Percentiles rank a stretch among this genome's conserved stretches.
phyloP scores from a whole-genome alignment of 2,329 filamentous ascomycete genomes.

The Alternaria consortialis region DNA sequence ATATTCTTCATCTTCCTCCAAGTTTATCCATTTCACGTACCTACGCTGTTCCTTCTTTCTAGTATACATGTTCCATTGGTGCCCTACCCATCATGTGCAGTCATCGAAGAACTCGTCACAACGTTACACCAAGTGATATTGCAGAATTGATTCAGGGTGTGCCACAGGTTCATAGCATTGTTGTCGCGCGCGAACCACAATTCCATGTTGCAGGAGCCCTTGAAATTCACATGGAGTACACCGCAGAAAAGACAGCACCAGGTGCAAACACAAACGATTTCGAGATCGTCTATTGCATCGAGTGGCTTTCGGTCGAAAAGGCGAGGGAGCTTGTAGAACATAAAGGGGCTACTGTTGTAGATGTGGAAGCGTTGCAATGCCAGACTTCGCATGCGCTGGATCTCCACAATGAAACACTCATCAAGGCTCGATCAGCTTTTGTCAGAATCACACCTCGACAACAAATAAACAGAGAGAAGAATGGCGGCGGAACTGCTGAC shows the following conservation, averaged over 20 bases:
- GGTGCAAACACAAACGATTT: background rate
- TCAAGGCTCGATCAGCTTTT: background rate
- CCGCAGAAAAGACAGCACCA: background rate
- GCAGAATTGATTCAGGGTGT: constrained; percentile 1
- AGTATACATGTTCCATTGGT: too few species aligned
- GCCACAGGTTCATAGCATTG: background rate
- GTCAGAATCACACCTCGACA: background rate
- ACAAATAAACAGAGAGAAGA: background rate
- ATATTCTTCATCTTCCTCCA: too few species aligned
- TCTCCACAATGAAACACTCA: background rate
- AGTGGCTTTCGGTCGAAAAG: constrained; percentile 16
- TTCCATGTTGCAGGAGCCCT: constrained; percentile 9
- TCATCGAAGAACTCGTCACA: background rate
- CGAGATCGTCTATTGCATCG: constrained; percentile 13
- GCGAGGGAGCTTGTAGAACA: constrained; percentile 5
- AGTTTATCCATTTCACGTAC: too few species aligned
- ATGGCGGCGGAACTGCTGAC: background rate
- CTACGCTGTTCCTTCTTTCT: background rate
- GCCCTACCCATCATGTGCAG: too few species aligned
- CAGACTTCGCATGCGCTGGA: background rate
- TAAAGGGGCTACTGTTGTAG: constrained; percentile 6
- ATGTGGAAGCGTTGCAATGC: constrained; percentile 13
- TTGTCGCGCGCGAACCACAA: constrained; percentile 1
- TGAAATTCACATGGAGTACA: constrained; percentile 17
- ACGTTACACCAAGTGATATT: background rate